phyloP scores from a whole-genome alignment of 148 eudicot species.

The Spergularia marina region DNA sequence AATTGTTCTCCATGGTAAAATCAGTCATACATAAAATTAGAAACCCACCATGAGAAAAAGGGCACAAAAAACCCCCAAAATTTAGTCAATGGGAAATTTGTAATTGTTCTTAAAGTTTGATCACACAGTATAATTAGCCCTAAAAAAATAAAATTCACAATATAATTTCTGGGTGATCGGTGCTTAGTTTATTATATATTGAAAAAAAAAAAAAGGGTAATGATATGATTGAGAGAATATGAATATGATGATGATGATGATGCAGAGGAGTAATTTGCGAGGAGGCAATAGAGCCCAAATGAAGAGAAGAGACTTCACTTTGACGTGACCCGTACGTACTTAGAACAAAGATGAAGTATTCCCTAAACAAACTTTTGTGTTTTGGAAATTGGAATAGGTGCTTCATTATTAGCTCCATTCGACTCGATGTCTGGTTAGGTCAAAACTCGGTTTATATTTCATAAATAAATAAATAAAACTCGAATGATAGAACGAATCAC shows the following conservation, averaged over 20 bases:
- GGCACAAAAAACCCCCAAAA: neutral
- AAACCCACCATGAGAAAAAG: neutral
- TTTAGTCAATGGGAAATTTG: neutral
- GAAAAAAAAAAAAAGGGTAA: neutral
- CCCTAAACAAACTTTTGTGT: neutral
- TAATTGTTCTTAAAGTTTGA: neutral
- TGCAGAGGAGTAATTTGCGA: neutral
- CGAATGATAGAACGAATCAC: too few relatives aligned
- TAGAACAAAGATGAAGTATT: neutral
- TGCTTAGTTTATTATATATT: neutral
- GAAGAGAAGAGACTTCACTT: neutral
- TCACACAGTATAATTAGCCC: neutral
- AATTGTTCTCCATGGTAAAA: conserved; percentile 14
- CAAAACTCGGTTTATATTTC: too few relatives aligned
- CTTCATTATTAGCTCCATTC: too few relatives aligned
- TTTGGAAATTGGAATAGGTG: neutral
- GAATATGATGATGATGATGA: neutral
- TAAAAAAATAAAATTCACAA: neutral
- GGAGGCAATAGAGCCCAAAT: neutral
- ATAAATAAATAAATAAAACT: too few relatives aligned
- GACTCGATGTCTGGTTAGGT: too few relatives aligned
- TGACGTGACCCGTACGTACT: conserved; percentile 9
- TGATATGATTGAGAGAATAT: neutral
- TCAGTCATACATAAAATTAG: conserved; percentile 2
- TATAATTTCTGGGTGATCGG: neutral